Evolutionary conservation across 2,329 filamentous ascomycete species (phyloP).

Genomic region (Botrytis galanthina): DNA sequence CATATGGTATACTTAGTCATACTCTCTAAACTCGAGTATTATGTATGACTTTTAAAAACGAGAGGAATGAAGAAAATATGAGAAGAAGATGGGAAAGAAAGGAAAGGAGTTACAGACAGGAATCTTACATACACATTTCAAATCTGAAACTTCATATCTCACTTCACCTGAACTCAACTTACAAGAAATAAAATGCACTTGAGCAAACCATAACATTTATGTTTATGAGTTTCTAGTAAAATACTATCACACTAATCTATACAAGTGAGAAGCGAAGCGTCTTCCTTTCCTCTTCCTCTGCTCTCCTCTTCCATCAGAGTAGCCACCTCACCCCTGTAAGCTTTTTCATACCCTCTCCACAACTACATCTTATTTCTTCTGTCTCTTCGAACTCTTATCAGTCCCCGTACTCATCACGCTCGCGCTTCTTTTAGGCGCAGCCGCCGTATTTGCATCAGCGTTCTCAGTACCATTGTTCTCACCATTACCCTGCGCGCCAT

Average conservation of each 20-base stretch:
- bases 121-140: neutral
- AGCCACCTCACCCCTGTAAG: no score
- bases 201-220: neutral
- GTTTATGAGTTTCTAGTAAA: neutral
- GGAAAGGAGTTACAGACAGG: neutral
- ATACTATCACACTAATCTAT: neutral
- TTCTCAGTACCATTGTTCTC: neutral
- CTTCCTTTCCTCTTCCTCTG: neutral
- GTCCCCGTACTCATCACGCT: slow-evolving; percentile 73
- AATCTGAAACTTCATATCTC: neutral
- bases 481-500: slow-evolving; percentile 45
- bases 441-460: neutral
- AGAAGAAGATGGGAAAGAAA: neutral
- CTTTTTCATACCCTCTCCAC: neutral
- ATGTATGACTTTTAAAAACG: neutral
- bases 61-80: neutral
- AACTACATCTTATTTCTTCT: slow-evolving; percentile 42
- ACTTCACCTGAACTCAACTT: neutral
- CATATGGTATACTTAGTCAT: neutral
- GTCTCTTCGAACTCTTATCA: slow-evolving; percentile 55
- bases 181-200: neutral
- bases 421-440: slow-evolving; percentile 72
- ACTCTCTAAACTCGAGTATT: neutral
- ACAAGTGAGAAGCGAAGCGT: neutral
- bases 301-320: neutral